Evolutionary conservation across 108 stramenopile species (phyloP).

Genomic region (Pinguiococcus pyrenoidosus): DNA sequence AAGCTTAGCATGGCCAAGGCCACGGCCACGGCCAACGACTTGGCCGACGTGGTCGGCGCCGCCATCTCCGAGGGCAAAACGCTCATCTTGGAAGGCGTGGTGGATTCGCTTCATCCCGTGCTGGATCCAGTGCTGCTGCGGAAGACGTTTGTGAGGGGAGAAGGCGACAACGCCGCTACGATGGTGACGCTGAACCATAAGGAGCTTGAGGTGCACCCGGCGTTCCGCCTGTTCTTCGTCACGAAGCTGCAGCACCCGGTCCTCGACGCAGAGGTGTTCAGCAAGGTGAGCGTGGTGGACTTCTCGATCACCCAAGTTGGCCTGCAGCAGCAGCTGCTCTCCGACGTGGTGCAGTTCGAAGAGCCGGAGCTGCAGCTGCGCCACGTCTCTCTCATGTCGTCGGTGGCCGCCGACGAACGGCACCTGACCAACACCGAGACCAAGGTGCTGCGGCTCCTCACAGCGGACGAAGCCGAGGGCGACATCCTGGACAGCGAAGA

Average conservation of each 20-base stretch:
- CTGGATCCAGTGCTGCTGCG: slow-evolving; percentile 25
- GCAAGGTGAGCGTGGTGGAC: slow-evolving; percentile 16
- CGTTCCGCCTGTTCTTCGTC: slow-evolving; percentile 34
- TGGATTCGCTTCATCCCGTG: slow-evolving; percentile 19
- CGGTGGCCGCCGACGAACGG: slow-evolving; percentile 27
- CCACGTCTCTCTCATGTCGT: slow-evolving; percentile 15
- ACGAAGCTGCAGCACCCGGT: slow-evolving; percentile 33
- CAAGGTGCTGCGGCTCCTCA: slow-evolving; percentile 1
- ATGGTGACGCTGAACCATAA: slow-evolving; percentile 22
- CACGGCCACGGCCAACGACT: slow-evolving; percentile 2
- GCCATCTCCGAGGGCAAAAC: slow-evolving; percentile 21
- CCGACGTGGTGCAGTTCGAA: slow-evolving; percentile 22
- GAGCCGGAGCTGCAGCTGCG: slow-evolving; percentile 34
- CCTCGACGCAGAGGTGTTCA: slow-evolving; percentile 25
- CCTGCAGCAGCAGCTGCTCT: slow-evolving; percentile 25
- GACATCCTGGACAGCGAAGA: slow-evolving; percentile 21
- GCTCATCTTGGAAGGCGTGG: slow-evolving; percentile 29
- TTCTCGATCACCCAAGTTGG: slow-evolving; percentile 15
- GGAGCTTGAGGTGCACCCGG: slow-evolving; percentile 17
- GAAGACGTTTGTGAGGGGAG: slow-evolving; percentile 11
- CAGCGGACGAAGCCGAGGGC: slow-evolving; percentile 2
- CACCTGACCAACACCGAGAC: slow-evolving; percentile 9
- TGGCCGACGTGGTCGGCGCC: slow-evolving; percentile 5
- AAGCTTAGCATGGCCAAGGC: slow-evolving; percentile 1
- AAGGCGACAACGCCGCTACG: slow-evolving; percentile 17